phyloP scores from a whole-genome alignment of 2,329 filamentous ascomycete species.

The Graphiopsis chlorocephala region DNA sequence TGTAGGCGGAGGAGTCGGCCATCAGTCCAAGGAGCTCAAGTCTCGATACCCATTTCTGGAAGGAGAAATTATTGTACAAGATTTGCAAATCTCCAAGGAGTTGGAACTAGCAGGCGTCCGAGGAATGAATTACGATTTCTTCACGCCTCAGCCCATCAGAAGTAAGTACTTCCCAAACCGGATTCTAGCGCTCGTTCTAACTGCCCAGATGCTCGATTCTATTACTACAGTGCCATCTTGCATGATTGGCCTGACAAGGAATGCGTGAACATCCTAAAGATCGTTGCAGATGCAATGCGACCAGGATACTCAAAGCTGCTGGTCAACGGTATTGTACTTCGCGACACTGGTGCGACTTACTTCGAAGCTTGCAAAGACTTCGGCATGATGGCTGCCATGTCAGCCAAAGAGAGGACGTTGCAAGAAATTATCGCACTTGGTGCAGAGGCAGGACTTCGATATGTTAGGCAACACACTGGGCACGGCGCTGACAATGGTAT shows the following conservation, averaged over 20 bases:
- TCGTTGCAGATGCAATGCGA: conserved; percentile 20
- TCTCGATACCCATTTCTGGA: background rate
- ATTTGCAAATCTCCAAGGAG: background rate
- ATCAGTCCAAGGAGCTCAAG: background rate
- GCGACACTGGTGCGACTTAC: background rate
- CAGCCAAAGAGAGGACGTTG: background rate
- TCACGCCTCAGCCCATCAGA: background rate
- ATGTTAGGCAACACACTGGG: background rate
- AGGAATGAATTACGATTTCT: background rate
- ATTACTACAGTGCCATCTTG: conserved; percentile 20
- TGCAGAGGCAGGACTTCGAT: background rate
- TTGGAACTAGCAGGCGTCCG: background rate
- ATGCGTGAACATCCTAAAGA: conserved; percentile 19
- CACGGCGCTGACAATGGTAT: background rate
- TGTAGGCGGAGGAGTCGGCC: background rate
- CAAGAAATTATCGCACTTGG: background rate
- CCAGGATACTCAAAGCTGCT: conserved; percentile 1
- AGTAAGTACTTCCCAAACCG: background rate
- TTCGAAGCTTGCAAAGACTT: conserved; percentile 5
- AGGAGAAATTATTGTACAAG: background rate
- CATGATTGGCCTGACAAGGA: conserved; percentile 22
- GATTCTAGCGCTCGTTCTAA: background rate
- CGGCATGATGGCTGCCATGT: conserved; percentile 1
- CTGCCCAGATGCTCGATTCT: conserved; percentile 19
- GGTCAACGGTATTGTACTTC: conserved; percentile 5